Evolutionary conservation across 2,329 filamentous ascomycete genomes (phyloP), one percentile per base, ranked within the genome.

Genomic region (Aspergillus sergii): DNA sequence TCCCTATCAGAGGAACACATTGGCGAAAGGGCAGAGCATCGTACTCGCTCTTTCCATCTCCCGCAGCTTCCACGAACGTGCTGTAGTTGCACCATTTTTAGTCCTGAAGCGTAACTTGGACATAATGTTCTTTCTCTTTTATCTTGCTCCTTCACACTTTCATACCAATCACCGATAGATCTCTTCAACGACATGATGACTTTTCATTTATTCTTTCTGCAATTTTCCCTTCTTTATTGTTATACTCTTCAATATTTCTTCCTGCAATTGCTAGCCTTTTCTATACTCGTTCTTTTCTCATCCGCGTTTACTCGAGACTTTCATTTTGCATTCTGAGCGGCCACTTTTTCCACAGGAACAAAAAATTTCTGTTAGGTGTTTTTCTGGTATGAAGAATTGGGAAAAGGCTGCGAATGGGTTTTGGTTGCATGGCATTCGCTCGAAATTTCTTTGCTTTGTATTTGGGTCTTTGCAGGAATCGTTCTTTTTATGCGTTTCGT

Each of bases 11-110:
- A 61, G 72, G 71, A 39, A 62, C 66, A 3, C 69, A 70, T 64
- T 69, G 76, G 51, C 73, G 72, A 61, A 80, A 78, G 68, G 71
- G 67, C 61, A 73, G 80, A 48, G 72, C 79, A n/a, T 81, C 80
- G 41, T 82, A 82, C 67, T 82, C 80, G 46, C 75, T 69, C 66
- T 72, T 68, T 60, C 69, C 69, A 14, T 57, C 66, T 11, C 34
- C 66, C 6, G 43, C 58, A 30, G 36, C 60, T 32, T 58, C 71
- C 45, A 59, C 58, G 54, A 66, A 55, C 63, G 48, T 34, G 28
- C 51, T 48, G 56, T 43, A 39, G 58, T 11, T 61, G 34, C 63
- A 61, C 58, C 60, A 57, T 64, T 50, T 64, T 48, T 53, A n/a
- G 64, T 63, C 51, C 43, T 36, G 16, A 36, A 54, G 51, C 14